A percentile compares a stretch with the other conserved stretches of the same genome.
Conservation (phyloP, 2,329 filamentous ascomycete species). For the Uncinocarpus reesii region DNA sequence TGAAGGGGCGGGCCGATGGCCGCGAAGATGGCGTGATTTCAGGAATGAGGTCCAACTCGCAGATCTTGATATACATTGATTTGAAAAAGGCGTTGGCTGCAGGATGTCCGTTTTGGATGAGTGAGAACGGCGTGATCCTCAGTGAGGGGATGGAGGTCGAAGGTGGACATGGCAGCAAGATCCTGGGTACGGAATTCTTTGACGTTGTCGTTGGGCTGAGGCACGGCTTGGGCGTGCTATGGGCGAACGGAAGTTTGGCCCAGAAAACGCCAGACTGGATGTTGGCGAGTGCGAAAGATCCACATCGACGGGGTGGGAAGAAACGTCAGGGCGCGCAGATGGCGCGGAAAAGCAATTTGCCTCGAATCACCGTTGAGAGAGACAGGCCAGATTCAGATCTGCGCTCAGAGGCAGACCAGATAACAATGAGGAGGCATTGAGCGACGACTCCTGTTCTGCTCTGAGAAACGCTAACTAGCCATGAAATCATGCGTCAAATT, state of each 20-base stretch:
- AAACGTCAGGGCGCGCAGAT: constrained; percentile 8
- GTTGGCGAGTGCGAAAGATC: constrained; percentile 31
- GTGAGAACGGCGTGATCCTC: constrained; percentile 67
- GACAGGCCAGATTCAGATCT: constrained; percentile 9
- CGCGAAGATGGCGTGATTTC: constrained; percentile 49
- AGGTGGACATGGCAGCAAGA: constrained; percentile 39
- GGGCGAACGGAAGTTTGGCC: constrained; percentile 45
- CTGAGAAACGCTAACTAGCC: too few relatives aligned
- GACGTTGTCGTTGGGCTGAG: constrained; percentile 63
- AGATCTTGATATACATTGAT: constrained; percentile 70
- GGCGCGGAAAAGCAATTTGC: background rate
- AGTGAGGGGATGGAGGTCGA: constrained; percentile 43
- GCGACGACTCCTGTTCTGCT: too few relatives aligned
- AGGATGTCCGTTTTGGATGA: constrained; percentile 62
- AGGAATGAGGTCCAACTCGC: constrained; percentile 68
- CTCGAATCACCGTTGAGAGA: constrained; percentile 11
- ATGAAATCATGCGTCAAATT: too few relatives aligned
- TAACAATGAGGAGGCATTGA: too few relatives aligned
- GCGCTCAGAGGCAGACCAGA: background rate
- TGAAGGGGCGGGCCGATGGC: constrained; percentile 13
- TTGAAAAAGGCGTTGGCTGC: constrained; percentile 53
- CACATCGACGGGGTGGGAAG: constrained; percentile 25
- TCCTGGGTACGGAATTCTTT: constrained; percentile 59
- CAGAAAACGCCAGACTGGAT: constrained; percentile 40
- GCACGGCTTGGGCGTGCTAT: constrained; percentile 60